A percentile compares a stretch with the other conserved stretches of the same genome.
Conservation (phyloP, 257 asterid genomes). For the Capsicum rhomboideum region DNA sequence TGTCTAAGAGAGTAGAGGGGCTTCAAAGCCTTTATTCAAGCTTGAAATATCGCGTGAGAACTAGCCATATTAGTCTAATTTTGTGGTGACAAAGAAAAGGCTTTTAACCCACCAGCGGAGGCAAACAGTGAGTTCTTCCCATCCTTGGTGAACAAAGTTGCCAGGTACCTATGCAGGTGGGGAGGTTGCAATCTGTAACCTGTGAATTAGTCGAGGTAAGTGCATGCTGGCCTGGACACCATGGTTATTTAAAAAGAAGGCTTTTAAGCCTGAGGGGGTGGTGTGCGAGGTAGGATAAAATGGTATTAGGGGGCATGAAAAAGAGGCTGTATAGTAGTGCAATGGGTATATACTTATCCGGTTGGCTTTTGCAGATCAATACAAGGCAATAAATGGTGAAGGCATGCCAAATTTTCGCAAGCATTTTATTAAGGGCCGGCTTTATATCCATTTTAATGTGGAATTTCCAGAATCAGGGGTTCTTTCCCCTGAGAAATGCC, state of each 20-base stretch:
- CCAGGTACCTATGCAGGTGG: background rate
- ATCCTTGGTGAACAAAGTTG: too few relatives aligned
- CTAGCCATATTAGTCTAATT: background rate
- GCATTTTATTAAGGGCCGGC: conserved; percentile 28
- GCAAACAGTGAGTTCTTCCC: too few relatives aligned
- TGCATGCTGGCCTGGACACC: too few relatives aligned
- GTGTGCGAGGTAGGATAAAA: background rate
- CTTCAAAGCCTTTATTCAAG: background rate
- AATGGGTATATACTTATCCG: background rate
- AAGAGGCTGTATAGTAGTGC: background rate
- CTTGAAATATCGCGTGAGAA: background rate
- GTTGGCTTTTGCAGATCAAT: conserved; percentile 17
- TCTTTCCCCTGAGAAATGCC: conserved; percentile 7
- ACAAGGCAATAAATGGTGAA: conserved; percentile 33
- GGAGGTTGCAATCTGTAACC: background rate
- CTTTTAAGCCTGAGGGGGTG: background rate
- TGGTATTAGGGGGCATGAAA: background rate
- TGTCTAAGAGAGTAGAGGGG: background rate
- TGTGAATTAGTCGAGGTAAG: background rate
- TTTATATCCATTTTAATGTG: conserved; percentile 28
- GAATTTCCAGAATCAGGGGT: conserved; percentile 25
- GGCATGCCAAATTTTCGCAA: conserved; percentile 28
- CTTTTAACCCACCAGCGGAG: background rate
- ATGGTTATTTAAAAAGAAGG: too few relatives aligned
- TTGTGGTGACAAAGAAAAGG: background rate